Evolutionary conservation across 495 filamentous ascomycete genomes (phyloP).

Genomic region (Xylaria grammica): DNA sequence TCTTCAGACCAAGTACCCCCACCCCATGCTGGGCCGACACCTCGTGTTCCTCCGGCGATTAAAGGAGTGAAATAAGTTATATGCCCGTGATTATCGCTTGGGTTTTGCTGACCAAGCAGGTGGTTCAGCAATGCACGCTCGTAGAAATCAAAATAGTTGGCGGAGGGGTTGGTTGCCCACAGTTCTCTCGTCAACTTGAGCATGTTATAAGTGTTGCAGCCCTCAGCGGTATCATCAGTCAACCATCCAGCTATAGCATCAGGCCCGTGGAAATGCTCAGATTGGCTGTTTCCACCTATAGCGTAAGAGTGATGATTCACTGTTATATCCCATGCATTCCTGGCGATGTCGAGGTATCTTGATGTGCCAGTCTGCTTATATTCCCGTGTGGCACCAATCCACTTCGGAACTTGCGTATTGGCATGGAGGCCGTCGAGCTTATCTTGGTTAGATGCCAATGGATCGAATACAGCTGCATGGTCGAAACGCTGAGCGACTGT

Average conservation of each 20-base stretch:
- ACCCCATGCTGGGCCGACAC: slow-evolving; percentile 35
- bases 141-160: slow-evolving; percentile 49
- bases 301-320: slow-evolving; percentile 42
- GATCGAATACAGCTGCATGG: slow-evolving; percentile 41
- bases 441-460: slow-evolving; percentile 39
- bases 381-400: slow-evolving; percentile 41
- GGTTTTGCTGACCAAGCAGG: slow-evolving; percentile 42
- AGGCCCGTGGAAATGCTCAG: slow-evolving; percentile 43
- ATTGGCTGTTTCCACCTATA: slow-evolving; percentile 48
- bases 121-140: slow-evolving; percentile 46
- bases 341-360: slow-evolving; percentile 39
- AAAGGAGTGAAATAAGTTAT: slow-evolving; percentile 47
- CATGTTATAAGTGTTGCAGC: slow-evolving; percentile 50
- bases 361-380: slow-evolving; percentile 40
- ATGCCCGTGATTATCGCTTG: slow-evolving; percentile 37
- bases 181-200: slow-evolving; percentile 48
- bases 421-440: slow-evolving; percentile 44
- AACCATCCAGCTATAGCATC: slow-evolving; percentile 42
- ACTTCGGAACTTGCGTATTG: slow-evolving; percentile 48
- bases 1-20: slow-evolving; percentile 40
- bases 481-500: slow-evolving; percentile 43
- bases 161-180: slow-evolving; percentile 33
- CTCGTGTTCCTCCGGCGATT: slow-evolving; percentile 38
- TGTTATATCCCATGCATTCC: slow-evolving; percentile 44
- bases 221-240: slow-evolving; percentile 39